These are phyloP conservation scores for Chaetomium sp. DNA, from an alignment of 2,329 filamentous ascomycete species.

Conservation along the genomic window DNA sequence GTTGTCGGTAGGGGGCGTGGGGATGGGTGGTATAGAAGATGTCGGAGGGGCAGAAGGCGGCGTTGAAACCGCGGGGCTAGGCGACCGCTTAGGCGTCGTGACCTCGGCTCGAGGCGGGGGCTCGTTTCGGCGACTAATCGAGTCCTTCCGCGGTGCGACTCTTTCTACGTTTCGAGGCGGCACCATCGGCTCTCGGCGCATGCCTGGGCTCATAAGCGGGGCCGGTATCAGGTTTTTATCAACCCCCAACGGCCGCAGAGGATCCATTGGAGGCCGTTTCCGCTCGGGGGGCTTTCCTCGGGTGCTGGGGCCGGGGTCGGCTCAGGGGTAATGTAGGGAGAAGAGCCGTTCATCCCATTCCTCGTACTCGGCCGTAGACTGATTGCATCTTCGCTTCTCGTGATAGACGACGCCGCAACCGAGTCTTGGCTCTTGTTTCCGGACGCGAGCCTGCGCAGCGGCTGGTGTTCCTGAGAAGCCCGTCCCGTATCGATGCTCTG, in stretches of 20 bases:
- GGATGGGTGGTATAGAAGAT: slow-evolving; percentile 25
- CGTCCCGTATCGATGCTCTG: slow-evolving; percentile 55
- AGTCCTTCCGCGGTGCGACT: slow-evolving; percentile 51
- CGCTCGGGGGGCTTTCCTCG: slow-evolving; percentile 62
- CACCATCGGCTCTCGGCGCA: slow-evolving; percentile 48
- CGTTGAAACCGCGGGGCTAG: slow-evolving; percentile 35
- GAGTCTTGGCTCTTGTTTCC: slow-evolving; percentile 63
- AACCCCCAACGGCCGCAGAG: slow-evolving; percentile 50
- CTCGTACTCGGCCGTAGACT: slow-evolving; percentile 57
- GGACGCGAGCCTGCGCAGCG: slow-evolving; percentile 51
- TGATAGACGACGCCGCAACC: slow-evolving; percentile 51
- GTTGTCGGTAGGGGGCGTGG: slow-evolving; percentile 33
- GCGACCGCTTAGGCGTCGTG: slow-evolving; percentile 24
- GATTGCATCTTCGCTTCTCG: slow-evolving; percentile 54
- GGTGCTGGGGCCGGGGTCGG: slow-evolving; percentile 37
- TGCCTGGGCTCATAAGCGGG: slow-evolving; percentile 56
- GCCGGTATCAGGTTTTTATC: slow-evolving; percentile 61
- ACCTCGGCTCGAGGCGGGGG: slow-evolving; percentile 24
- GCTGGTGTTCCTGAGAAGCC: slow-evolving; percentile 46
- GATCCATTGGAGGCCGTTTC: slow-evolving; percentile 67
- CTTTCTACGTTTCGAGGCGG: slow-evolving; percentile 57
- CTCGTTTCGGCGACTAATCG: slow-evolving; percentile 36
- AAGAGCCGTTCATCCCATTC: slow-evolving; percentile 45
- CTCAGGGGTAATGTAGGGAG: slow-evolving; percentile 37
- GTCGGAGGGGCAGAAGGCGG: slow-evolving; percentile 37